Conservation (phyloP, 257 asterid genomes). For the Solanum ahanhuiri region DNA sequence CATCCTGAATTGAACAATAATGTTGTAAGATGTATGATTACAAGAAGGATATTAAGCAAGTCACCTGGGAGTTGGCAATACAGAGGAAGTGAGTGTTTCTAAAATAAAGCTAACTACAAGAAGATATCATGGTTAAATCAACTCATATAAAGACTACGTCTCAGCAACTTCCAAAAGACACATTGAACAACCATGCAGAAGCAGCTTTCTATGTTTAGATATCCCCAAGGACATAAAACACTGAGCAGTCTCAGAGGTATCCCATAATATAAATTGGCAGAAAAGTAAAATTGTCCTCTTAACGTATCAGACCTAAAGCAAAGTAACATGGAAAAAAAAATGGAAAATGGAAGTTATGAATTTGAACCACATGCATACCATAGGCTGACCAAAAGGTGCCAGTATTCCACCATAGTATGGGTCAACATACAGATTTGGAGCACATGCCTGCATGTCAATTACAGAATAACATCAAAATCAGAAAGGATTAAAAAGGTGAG, state of each 20-base stretch:
- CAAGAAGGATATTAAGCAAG: background rate
- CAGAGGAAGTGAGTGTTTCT: background rate
- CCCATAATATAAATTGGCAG: background rate
- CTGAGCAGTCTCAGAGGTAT: background rate
- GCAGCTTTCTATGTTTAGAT: background rate
- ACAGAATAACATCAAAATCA: background rate
- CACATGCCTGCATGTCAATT: constrained; percentile 38
- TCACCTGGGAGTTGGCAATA: background rate
- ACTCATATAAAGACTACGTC: background rate
- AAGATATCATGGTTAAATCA: background rate
- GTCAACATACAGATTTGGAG: constrained; percentile 40
- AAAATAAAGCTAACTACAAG: background rate
- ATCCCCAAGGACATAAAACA: background rate
- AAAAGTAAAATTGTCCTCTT: background rate
- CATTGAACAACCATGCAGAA: background rate
- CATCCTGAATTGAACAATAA: background rate
- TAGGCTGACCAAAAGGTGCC: constrained; percentile 69
- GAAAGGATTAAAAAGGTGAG: background rate
- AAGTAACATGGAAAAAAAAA: background rate
- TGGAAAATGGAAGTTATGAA: background rate
- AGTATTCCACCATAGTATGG: constrained; percentile 61
- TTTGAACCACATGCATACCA: constrained; percentile 32
- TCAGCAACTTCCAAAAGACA: background rate
- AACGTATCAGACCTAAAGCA: background rate
- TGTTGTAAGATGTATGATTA: background rate